Base-by-base conservation (phyloP, 257 asterid species). In the Solanum corneliomulleri region DNA sequence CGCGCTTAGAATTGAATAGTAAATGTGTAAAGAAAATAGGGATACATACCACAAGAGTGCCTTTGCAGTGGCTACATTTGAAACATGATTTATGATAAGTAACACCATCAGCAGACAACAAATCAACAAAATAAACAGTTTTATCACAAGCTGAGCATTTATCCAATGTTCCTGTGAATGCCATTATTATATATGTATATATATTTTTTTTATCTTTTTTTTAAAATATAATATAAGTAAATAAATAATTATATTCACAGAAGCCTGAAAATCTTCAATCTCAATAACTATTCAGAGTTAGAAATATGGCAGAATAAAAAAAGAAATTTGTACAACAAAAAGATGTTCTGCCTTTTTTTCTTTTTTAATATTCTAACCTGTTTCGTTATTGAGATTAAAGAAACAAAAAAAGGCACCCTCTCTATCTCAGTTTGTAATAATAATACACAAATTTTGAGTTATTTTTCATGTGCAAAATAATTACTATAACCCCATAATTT, bases 51-150 rank as follows among this genome's bases (percentile, higher is more conserved):
- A 94, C 95, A 91, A 95, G 98, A 64, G 97, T 92, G 18, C 96
- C 96, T 88, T 94, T 94, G 94, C 98, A 96, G 15, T 94, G 98
- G 89, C 87, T 88, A 83, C 96, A 93, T 90, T 91, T 92, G 90
- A 92, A 93, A 84, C 96, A 93, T 6, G 91, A 88, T 52, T 90
- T 93, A 42, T 93, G 96, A 85, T 76, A 93, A 37, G 91, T 93
- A 49, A 80, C 89, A 11, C 94, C 96, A 89, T 93, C 94, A 4
- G 96, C 91, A 21, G 94, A 88, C 91, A 93, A 92, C 92, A 92
- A 86, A 82, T 93, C 96, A 21, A 93, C 93, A 89, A 91, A 93
- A 75, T 93, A 93, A 76, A 93, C 96, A 75, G 90, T 89, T 49
- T 91, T 90, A 52, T 90, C 93, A 90, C 96, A 93, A 71, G 94